These are phyloP conservation scores for Chrysoporthe puriensis DNA, from an alignment of 2,329 filamentous ascomycete species.

Conservation along the genomic window DNA sequence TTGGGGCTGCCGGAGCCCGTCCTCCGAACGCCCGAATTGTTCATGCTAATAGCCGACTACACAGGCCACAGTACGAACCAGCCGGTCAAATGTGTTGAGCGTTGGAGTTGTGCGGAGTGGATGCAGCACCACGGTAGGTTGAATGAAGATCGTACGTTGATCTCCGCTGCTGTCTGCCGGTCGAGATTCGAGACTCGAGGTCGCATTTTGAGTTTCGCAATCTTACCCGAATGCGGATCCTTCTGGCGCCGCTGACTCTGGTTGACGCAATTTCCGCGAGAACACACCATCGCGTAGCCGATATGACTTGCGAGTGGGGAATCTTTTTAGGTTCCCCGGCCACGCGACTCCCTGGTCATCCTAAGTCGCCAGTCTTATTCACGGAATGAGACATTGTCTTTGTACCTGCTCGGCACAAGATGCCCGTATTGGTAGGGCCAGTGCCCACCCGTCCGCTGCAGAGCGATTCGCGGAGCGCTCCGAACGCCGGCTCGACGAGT, in stretches of 20 bases:
- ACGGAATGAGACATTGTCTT: constrained; percentile 27
- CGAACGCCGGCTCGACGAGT: background rate
- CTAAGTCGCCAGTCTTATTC: constrained; percentile 8
- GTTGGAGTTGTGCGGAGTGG: constrained; percentile 1
- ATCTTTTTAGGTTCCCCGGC: constrained; percentile 22
- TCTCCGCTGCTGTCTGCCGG: background rate
- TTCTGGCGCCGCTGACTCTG: constrained; percentile 13
- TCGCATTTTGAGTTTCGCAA: constrained; percentile 25
- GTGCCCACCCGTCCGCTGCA: background rate
- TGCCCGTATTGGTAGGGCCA: constrained; percentile 9
- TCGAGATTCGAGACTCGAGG: constrained; percentile 1
- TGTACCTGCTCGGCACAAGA: constrained; percentile 23
- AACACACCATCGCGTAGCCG: constrained; percentile 27
- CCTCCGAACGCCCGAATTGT: constrained; percentile 17
- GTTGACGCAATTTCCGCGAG: constrained; percentile 29
- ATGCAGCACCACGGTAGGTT: background rate
- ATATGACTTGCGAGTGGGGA: constrained; percentile 28
- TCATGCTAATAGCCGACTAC: constrained; percentile 26
- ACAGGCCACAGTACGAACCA: constrained; percentile 8
- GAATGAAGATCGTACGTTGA: constrained; percentile 2
- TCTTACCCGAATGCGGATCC: constrained; percentile 23
- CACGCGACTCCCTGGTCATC: constrained; percentile 22
- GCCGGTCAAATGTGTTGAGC: constrained; percentile 9
- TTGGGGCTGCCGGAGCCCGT: constrained; percentile 8
- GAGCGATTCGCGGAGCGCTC: background rate